A percentile compares a stretch with the other conserved stretches of the same genome.
phyloP scores from a whole-genome alignment of 1,284 basidiomycete species.

The Puccinia horiana region DNA sequence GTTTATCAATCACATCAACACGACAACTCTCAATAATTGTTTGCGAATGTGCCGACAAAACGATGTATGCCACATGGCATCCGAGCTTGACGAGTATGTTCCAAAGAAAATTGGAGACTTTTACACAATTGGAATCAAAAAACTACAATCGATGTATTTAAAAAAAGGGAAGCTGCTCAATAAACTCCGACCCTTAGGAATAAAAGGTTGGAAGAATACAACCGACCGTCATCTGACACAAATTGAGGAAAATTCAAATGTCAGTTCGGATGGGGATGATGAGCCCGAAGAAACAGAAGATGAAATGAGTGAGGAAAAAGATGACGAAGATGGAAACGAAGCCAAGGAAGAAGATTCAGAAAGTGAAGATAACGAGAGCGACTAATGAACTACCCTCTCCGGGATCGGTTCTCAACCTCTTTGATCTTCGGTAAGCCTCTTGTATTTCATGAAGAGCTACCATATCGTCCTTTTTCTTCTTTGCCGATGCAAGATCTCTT shows the following conservation, averaged over 20 bases:
- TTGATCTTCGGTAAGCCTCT: too few species aligned
- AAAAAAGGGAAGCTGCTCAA: neutral
- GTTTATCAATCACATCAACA: neutral
- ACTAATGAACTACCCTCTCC: neutral
- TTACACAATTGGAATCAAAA: neutral
- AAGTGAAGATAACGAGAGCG: neutral
- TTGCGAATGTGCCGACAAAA: neutral
- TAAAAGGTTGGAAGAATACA: neutral
- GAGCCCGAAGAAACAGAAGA: neutral
- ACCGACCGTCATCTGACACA: neutral
- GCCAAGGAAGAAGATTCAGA: neutral
- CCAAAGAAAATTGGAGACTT: neutral
- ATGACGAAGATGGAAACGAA: too few species aligned
- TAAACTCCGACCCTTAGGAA: neutral
- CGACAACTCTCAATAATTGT: neutral
- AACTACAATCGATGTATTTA: neutral
- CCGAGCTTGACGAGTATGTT: neutral
- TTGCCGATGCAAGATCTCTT: too few species aligned
- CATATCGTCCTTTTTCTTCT: neutral
- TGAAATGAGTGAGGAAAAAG: neutral
- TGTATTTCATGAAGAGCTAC: neutral
- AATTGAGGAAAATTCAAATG: neutral
- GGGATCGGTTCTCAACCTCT: too few species aligned
- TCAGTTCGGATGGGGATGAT: neutral
- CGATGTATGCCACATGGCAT: neutral